Base-by-base conservation (phyloP, 208 protist genomes). In the Acanthamoeba royreba region DNA sequence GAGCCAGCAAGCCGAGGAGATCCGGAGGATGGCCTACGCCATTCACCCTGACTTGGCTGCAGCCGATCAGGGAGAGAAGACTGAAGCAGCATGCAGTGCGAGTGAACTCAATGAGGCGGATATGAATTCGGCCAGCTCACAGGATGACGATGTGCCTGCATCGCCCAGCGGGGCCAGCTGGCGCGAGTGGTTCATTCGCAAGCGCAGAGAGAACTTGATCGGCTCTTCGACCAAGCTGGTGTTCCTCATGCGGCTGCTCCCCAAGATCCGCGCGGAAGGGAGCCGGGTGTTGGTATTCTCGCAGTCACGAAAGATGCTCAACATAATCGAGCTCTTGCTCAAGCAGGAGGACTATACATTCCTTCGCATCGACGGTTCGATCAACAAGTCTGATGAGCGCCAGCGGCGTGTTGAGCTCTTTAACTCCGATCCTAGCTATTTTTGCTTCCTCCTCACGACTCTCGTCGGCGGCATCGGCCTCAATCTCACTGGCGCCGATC, bases 251-350 rank as follows among this genome's bases (percentile, higher is more conserved):
- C 40, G 94, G 0, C 58, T 96, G 8, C 74, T 96, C 19, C 83
- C 74, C 46, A 94, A 94, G 49, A 43, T 96, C 15, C 58, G 88
- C 4, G 19, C 79, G 43, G 91, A 94, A 45, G 95, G 95, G 15
- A 94, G 96, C 69, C 95, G 95, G 22, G 61, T 94, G 63, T 85
- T 96, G 35, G 93, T 96, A 19, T 96, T 96, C 66, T 94, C 79
- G 92, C 93, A 95, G 77, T 95, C 87, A 11, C 43, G 42, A 19
- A 95, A 96, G 33, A 95, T 96, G 93, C 93, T 96, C 25, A 83
- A 94, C 79, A 45, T 94, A 35, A 95, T 96, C 52, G 46, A 95
- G 77, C 7, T 46, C 11, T 28, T 96, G 22, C 87, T 95, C 15
- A 49, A 91, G 9, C 17, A 94, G 31, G 49, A 66, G 17, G 45